These are phyloP conservation scores for Bisporella sp. DNA, from an alignment of 2,329 filamentous ascomycete species.

Conservation along the genomic window DNA sequence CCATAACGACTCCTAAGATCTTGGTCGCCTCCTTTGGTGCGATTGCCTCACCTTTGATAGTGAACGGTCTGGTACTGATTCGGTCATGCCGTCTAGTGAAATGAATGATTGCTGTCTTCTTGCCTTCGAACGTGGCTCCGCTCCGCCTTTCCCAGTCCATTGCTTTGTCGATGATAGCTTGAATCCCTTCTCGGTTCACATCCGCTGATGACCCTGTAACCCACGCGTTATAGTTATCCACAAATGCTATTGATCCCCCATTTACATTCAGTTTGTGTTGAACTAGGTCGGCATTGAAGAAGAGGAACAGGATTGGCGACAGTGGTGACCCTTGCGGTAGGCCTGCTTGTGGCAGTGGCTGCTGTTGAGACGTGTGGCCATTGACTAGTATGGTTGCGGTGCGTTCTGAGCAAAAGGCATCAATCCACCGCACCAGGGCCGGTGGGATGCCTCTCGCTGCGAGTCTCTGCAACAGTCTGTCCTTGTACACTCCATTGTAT, in stretches of 20 bases:
- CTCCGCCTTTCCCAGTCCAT: constrained; percentile 21
- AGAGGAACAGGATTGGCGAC: constrained; percentile 31
- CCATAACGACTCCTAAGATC: constrained; percentile 19
- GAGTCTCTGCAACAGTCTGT: background rate
- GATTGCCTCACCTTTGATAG: constrained; percentile 4
- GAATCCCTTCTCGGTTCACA: constrained; percentile 18
- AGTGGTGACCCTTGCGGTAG: constrained; percentile 29
- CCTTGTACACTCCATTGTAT: background rate
- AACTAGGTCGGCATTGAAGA: constrained; percentile 21
- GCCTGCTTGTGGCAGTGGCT: constrained; percentile 4
- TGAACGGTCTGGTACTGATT: constrained; percentile 3
- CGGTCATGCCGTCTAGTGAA: constrained; percentile 4
- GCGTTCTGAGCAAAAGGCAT: background rate
- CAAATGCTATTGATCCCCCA: constrained; percentile 23
- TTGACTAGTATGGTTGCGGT: background rate
- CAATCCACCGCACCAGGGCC: background rate
- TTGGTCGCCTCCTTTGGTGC: constrained; percentile 2
- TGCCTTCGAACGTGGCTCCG: constrained; percentile 19
- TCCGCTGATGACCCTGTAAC: constrained; percentile 13
- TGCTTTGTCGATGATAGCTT: constrained; percentile 19
- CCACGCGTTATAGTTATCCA: constrained; percentile 22
- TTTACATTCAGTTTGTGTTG: constrained; percentile 20
- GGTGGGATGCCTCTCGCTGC: background rate
- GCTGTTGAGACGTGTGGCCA: background rate
- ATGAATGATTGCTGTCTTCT: constrained; percentile 22